These are phyloP conservation scores for Dendrobium catenatum DNA, from an alignment of 106 monocot species.

Conservation along the genomic window DNA sequence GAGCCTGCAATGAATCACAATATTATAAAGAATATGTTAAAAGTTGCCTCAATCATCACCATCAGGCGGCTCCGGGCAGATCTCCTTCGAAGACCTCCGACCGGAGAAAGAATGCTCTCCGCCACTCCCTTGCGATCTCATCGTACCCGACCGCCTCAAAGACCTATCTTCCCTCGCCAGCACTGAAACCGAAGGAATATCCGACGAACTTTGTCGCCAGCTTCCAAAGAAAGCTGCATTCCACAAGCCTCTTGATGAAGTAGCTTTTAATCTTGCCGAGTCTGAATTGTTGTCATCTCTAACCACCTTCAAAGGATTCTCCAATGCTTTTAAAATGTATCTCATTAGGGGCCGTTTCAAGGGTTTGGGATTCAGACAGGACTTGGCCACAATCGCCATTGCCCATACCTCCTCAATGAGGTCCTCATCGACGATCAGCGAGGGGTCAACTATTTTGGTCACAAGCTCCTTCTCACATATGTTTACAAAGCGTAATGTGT, in stretches of 20 bases:
- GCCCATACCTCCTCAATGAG: conserved; percentile 83
- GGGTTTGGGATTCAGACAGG: conserved; percentile 66
- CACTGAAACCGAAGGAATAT: conserved; percentile 17
- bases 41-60: conserved; percentile 23
- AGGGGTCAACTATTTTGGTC: conserved; percentile 65
- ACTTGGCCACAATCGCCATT: conserved; percentile 73
- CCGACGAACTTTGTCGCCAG: conserved; percentile 59
- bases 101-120: conserved; percentile 40
- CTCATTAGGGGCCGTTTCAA: conserved; percentile 46
- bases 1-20: conserved; percentile 4
- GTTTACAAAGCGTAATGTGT: conserved; percentile 40
- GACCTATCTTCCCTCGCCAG: conserved; percentile 23
- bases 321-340: conserved; percentile 60
- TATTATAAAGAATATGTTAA: background rate
- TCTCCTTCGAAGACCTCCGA: conserved; percentile 47
- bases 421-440: conserved; percentile 76
- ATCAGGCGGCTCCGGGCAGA: conserved; percentile 60
- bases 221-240: conserved; percentile 59
- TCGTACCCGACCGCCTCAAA: conserved; percentile 40
- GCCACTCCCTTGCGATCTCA: conserved; percentile 46
- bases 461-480: conserved; percentile 61
- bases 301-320: conserved; percentile 69
- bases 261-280: conserved; percentile 34
- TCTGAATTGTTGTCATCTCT: conserved; percentile 46
- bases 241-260: conserved; percentile 59